Conservation (phyloP, 176 grass and related monocot genomes). For the Musa beccarii region DNA sequence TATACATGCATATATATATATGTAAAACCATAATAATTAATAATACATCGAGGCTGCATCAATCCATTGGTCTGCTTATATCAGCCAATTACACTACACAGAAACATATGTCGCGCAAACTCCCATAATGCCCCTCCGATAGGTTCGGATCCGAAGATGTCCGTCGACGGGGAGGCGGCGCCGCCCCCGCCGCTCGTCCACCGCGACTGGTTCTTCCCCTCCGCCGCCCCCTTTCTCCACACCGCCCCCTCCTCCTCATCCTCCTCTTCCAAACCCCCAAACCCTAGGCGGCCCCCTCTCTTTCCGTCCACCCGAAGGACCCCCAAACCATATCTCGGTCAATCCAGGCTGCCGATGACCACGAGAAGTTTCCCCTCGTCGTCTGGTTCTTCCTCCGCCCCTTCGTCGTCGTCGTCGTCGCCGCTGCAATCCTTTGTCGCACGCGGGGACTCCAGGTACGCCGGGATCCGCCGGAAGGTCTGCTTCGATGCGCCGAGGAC, state of each 20-base stretch:
- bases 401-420: not conserved
- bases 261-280: constrained; percentile 23
- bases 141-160: constrained; percentile 28
- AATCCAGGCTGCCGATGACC: constrained; percentile 12
- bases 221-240: constrained; percentile 36
- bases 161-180: constrained; percentile 35
- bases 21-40: too few species aligned
- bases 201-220: constrained; percentile 79
- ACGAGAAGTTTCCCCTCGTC: constrained; percentile 29
- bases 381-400: constrained; percentile 22
- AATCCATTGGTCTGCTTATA: too few species aligned
- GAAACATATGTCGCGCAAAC: too few species aligned
- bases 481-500: constrained; percentile 3
- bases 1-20: too few species aligned
- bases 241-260: not conserved
- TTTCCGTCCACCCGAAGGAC: constrained; percentile 52
- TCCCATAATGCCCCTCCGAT: not conserved
- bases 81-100: too few species aligned
- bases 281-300: constrained; percentile 22
- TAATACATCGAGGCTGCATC: too few species aligned
- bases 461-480: constrained; percentile 31
- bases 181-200: constrained; percentile 18
- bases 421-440: constrained; percentile 12
- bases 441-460: constrained; percentile 41
- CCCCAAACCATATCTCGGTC: constrained; percentile 34